Base-by-base conservation (phyloP, 495 filamentous ascomycete genomes). In the Hyaloscypha hepaticicola region DNA sequence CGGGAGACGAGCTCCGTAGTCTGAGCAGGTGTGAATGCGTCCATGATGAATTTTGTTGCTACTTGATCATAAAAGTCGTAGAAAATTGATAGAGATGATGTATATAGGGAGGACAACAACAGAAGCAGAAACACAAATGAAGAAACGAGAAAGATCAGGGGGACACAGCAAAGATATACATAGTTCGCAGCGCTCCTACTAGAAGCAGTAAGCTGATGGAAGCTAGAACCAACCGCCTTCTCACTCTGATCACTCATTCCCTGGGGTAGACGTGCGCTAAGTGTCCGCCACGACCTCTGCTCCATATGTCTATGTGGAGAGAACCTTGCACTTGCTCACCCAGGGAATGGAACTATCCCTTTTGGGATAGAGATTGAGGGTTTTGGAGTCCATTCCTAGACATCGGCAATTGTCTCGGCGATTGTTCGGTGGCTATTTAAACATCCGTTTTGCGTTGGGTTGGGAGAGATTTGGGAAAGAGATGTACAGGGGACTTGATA, bases 1-100 rank as follows among this genome's bases (percentile, higher is more conserved):
- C 76, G 75, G 1, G 77, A 75, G 55, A 83, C 71, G 16, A 78
- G 65, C 69, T 81, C 80, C 21, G 78, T 72, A 27, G 81, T 79
- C 72, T 84, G 78, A 22, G 67, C 59, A 2, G 80, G 75, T 3
- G 79, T 78, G 69, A 80, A 79, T 0, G 80, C 68, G 53, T 79
- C 76, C 28, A 80, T 74, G 41, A 0, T 60, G 33, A 22, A 31
- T 8, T 45, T 19, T 45, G 14, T 3, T 16, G 38, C 16, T 4
- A 45, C 1, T 0, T 1, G 1, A 45, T 45, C 14, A 16, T 45
- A 11, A 11, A 16, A 45, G 6, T 45, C 5, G 38, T 45, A 45
- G 38, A 45, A 45, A 45, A 0, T 14, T 4, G 12, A 45, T 16
- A 45, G 19, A 45, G 19, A 45, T 45, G 2, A 16, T 45, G 38